These are phyloP conservation scores for Claviceps sp. DNA, from an alignment of 2,329 filamentous ascomycete species.

Conservation along the genomic window DNA sequence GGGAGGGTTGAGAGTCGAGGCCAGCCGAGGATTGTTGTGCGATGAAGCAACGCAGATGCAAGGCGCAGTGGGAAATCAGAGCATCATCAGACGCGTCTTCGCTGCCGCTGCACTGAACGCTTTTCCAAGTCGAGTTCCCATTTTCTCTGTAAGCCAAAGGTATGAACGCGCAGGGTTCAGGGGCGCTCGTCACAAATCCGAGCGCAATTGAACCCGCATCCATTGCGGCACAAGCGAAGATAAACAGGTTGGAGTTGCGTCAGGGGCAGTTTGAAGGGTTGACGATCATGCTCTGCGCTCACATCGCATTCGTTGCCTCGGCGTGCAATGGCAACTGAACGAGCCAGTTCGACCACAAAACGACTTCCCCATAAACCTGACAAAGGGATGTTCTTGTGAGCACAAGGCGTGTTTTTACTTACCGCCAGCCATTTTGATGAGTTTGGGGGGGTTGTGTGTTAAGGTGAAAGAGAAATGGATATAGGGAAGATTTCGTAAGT, in stretches of 20 bases:
- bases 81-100: neutral
- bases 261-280: neutral
- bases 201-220: neutral
- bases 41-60: neutral
- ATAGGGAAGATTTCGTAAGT: conserved; percentile 6
- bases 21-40: neutral
- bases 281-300: neutral
- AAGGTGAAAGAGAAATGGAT: conserved; percentile 1
- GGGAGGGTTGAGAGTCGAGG: no score
- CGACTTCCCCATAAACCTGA: neutral
- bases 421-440: conserved; percentile 32
- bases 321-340: conserved; percentile 12
- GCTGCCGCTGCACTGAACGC: neutral
- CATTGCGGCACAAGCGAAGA: neutral
- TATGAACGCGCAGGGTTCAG: conserved; percentile 2
- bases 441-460: neutral
- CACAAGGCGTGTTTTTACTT: conserved; percentile 16
- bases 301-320: conserved; percentile 4
- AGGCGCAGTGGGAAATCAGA: neutral
- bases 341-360: neutral
- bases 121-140: neutral
- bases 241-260: neutral
- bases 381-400: neutral
- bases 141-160: neutral
- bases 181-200: neutral